Evolutionary conservation across 1,139 yeast species (phyloP).

Genomic region (Geotrichum phurueaensis): DNA sequence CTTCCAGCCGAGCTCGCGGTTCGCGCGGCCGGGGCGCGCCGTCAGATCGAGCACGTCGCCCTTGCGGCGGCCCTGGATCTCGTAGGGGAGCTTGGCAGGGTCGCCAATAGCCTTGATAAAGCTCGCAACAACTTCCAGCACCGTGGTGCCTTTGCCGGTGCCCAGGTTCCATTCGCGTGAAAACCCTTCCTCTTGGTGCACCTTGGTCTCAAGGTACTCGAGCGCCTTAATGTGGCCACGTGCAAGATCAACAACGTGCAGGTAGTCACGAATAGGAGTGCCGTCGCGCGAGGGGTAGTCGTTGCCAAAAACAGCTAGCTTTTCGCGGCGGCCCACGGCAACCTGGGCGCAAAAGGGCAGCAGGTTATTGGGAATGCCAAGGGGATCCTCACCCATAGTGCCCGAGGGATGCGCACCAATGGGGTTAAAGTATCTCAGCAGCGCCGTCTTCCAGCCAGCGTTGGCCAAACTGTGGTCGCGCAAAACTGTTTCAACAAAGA

Average conservation of each 20-base stretch:
- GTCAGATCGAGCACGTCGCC: constrained; percentile 77
- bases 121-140: constrained; percentile 62
- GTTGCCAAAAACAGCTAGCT: constrained; percentile 58
- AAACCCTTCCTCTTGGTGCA: constrained; percentile 41
- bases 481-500: constrained; percentile 57
- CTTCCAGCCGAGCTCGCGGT: constrained; percentile 58
- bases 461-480: constrained; percentile 51
- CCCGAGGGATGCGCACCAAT: constrained; percentile 86
- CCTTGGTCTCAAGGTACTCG: constrained; percentile 45
- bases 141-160: constrained; percentile 74
- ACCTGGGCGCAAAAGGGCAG: constrained; percentile 74
- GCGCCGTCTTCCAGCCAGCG: constrained; percentile 54
- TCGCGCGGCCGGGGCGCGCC: constrained; percentile 65
- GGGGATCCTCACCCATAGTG: constrained; percentile 71
- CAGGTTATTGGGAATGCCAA: constrained; percentile 70
- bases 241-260: constrained; percentile 80
- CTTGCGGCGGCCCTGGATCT: constrained; percentile 59
- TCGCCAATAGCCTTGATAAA: constrained; percentile 63
- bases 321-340: constrained; percentile 65
- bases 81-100: constrained; percentile 53
- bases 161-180: constrained; percentile 82
- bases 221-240: constrained; percentile 72
- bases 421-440: constrained; percentile 73
- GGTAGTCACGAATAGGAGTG: constrained; percentile 76
- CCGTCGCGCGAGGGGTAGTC: constrained; percentile 71